Base-by-base conservation (phyloP, 2,329 filamentous ascomycete genomes). In the Hypomyces perniciosus region DNA sequence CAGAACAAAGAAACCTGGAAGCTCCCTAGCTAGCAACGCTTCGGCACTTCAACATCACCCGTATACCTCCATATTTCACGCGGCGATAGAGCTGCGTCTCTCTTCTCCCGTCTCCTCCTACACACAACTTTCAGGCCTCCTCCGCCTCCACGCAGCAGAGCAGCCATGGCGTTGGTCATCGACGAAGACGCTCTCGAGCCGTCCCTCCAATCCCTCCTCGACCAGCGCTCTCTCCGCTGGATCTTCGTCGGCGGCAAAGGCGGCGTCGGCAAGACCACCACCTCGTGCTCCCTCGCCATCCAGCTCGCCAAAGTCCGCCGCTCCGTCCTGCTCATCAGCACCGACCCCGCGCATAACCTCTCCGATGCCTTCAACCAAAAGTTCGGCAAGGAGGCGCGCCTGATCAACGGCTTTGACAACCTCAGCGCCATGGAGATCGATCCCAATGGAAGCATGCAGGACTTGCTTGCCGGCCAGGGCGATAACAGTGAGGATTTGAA, bases 361-460 rank as follows among this genome's bases (percentile, higher is more conserved):
- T 93, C 88, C 61, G 93, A 99, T 74, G 93, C 93, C 54, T 99
- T 99, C 72, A 90, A 89, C 60, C 92, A 99, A 72, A 99, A 99
- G 75, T 99, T 99, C 65, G 93, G 93, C 76, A 99, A 99, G 78
- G 93, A 99, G 72, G 93, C 93, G 48, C 84, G 90, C 56, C 83
- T 96, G 37, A 80, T 99, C 58, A 85, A 96, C 61, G 93, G 93
- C 60, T 96, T 95, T 65, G 83, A 85, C 33, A 96, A 96, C 70
- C 77, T 99, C 59, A 95, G 89, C 67, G 93, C 93, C 56, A 99
- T 99, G 93, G 93, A 99, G 73, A 97, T 99, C 62, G 93, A 99
- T 65, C 93, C 93, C 48, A 97, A 96, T 67, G 93, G 92, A 44
- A 96, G 90, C 65, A 96, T 99, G 70, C 93, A 96, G 72, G 93